Percentiles rank a stretch among this genome's conserved stretches.
Conservation (phyloP, 164 flowering plant genomes). For the Hamamelis virginiana region DNA sequence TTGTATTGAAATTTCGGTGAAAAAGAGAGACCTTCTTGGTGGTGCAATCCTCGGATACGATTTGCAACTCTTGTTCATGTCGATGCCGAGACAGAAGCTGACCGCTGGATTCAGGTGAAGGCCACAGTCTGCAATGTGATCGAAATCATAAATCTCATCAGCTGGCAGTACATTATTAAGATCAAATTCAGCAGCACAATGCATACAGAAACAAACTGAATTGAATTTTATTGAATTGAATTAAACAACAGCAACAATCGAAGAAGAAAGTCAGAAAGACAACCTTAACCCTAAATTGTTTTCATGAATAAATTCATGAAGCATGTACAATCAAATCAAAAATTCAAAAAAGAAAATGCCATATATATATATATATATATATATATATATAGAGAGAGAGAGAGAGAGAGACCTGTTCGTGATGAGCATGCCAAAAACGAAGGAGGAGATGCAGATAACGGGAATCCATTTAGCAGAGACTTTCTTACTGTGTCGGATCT, state of each 20-base stretch:
- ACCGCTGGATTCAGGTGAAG: constrained; percentile 42
- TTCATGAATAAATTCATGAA: too few relatives aligned
- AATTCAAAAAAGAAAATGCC: background rate
- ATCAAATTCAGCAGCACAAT: background rate
- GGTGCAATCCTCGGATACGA: constrained; percentile 53
- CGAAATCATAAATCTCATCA: constrained; percentile 1
- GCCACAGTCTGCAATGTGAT: constrained; percentile 40
- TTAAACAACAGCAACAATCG: background rate
- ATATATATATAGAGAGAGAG: background rate
- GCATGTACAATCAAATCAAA: background rate
- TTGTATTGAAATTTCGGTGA: background rate
- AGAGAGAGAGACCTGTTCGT: constrained; percentile 53
- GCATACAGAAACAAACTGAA: background rate
- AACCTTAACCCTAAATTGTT: too few relatives aligned
- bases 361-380: background rate
- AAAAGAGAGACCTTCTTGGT: constrained; percentile 34
- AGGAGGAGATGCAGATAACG: constrained; percentile 55
- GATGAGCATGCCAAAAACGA: constrained; percentile 66
- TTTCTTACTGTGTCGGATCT: constrained; percentile 37
- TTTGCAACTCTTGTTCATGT: constrained; percentile 61
- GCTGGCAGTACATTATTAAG: too few relatives aligned
- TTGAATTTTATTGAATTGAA: too few relatives aligned
- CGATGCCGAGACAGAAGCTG: constrained; percentile 47
- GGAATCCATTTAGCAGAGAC: constrained; percentile 65
- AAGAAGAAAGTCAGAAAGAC: too few relatives aligned